These are phyloP conservation scores for Gypsophila paniculata DNA, from an alignment of 179 eudicot genomes.

Conservation along the genomic window DNA sequence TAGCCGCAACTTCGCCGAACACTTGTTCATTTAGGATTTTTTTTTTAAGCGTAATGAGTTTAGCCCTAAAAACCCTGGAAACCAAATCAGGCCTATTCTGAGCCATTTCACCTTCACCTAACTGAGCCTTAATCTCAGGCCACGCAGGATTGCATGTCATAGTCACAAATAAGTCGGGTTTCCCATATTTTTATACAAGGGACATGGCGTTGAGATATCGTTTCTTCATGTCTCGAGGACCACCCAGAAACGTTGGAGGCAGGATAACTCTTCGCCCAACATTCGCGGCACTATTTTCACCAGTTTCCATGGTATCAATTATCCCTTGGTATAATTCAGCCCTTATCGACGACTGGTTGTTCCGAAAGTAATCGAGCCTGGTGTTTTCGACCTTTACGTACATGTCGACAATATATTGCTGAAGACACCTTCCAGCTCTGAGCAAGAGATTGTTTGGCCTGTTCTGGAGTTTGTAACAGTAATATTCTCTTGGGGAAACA, in stretches of 20 bases:
- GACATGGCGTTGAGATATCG: no score
- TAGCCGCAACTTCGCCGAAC: no score
- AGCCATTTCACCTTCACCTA: not conserved
- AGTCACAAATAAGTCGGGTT: no score
- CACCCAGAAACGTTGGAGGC: conserved; percentile 13
- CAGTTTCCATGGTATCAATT: not conserved
- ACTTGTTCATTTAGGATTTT: not conserved
- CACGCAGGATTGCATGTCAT: not conserved
- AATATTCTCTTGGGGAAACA: not conserved
- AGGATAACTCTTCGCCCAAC: not conserved
- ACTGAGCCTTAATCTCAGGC: not conserved
- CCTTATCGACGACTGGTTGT: conserved; percentile 7
- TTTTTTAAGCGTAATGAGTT: not conserved
- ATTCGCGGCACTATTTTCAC: conserved; percentile 8
- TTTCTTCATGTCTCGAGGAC: conserved; percentile 17
- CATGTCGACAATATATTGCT: conserved; percentile 5
- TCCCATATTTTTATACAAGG: no score
- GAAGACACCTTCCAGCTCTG: not conserved
- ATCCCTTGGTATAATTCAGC: no score
- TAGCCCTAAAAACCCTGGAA: no score
- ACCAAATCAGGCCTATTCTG: not conserved
- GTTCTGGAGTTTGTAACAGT: not conserved
- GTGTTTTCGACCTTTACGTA: conserved; percentile 11
- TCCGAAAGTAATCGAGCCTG: conserved; percentile 5
- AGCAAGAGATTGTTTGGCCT: not conserved